Base-by-base conservation (phyloP, 352 stramenopile genomes). In the Globisporangium nagaii region DNA sequence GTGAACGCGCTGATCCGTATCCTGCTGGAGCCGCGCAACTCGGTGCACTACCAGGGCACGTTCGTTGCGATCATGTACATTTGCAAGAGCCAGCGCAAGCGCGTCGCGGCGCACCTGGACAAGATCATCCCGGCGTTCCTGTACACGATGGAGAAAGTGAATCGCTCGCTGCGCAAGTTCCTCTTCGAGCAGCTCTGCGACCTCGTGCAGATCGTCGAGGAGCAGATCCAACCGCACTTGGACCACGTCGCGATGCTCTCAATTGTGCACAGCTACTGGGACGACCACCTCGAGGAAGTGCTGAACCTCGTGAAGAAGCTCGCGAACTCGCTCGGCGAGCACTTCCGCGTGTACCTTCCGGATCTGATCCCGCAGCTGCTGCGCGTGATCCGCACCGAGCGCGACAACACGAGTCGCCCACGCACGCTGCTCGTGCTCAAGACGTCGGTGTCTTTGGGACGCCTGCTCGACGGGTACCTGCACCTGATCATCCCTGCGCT, bases 31-130 rank as follows among this genome's bases (percentile, higher is more conserved):
- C 79, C 92, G 31, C 95, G 92, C 27, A 90, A 99, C 40, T 95
- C 92, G 24, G 92, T 96, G 19, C 95, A 99, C 53, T 98, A 99
- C 63, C 87, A 96, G 28, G 96, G 96, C 53, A 97, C 97, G 4
- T 98, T 98, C 58, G 96, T 99, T 46, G 95, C 97, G 19, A 94
- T 99, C 47, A 99, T 98, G 83, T 98, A 98, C 62, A 98, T 99
- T 60, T 99, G 98, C 74, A 96, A 98, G 66, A 95, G 84, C 43
- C 84, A 99, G 32, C 91, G 94, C 0, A 82, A 98, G 36, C 84
- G 86, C 30, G 98, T 97, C 60, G 93, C 96, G 10, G 88, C 86
- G 17, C 98, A 98, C 63, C 73, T 99, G 22, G 88, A 96, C 52
- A 90, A 96, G 40, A 98, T 99, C 66, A 94, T 99, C 27, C 97